Base-by-base conservation (phyloP, 768 basidiomycete species). In the Rhizopogon vinicolor region DNA sequence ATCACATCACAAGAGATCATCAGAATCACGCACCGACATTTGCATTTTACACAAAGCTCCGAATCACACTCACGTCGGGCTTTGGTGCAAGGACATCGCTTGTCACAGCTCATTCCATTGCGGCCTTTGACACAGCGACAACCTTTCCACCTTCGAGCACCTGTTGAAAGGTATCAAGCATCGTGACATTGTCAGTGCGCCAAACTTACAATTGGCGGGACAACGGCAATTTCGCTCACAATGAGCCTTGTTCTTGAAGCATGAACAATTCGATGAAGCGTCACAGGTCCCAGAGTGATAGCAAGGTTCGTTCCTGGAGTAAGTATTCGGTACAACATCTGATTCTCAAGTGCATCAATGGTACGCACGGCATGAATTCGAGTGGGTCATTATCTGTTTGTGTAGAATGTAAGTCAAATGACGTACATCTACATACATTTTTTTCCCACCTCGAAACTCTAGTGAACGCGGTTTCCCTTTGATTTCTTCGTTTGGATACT, bases 51-150 rank as follows among this genome's bases (percentile, higher is more conserved):
- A 57, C 89, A 91, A 8, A 87, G 55, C 37, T 83, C 82, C 3
- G 86, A 85, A 65, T 89, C 86, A 56, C 89, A 91, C 64, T 90
- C 89, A 37, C 82, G 74, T 8, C 70, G 62, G 0, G 75, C 70
- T 19, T 60, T 66, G 48, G 68, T 72, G 62, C 88, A 91, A 8
- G 78, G 75, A 59, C 88, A 90, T 4, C 68, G 68, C 13, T 63
- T 58, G 2, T 68, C 65, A 67, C 74, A 81, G 18, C 60, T 63
- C 51, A 59, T 65, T 18, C 53, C 56, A 3, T 63, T 60, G 41
- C 57, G 66, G 7, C 22, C 41, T 39, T 63, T 58, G 9, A 67
- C 64, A 60, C 85, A 89, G 8, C 62, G 63, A 60, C 87, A 89
- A 3, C 87, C 87, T 53, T 63, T 66, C 77, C 78, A 82, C 48